A percentile compares a stretch with the other conserved stretches of the same genome.
phyloP scores from a whole-genome alignment of 208 protist species.

The Tritrichomonas musculus region DNA sequence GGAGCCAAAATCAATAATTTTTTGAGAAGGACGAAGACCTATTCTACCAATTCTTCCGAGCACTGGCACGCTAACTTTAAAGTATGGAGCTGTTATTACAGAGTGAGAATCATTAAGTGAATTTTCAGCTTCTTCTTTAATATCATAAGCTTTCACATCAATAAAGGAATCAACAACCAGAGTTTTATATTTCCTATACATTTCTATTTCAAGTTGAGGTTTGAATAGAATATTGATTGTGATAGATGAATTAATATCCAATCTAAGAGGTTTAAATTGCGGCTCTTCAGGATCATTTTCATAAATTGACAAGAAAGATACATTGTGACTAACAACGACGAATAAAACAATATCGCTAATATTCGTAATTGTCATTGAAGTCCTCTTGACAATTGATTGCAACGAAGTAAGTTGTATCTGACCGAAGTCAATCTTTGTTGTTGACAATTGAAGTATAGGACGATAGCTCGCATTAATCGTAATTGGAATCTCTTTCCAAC shows the following conservation, averaged over 20 bases:
- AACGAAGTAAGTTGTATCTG: background rate
- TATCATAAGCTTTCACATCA: background rate
- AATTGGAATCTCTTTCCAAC: background rate
- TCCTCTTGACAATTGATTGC: background rate
- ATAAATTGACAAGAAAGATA: background rate
- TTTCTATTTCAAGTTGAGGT: background rate
- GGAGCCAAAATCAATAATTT: background rate
- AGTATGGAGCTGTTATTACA: background rate
- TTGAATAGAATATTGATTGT: background rate
- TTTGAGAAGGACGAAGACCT: background rate
- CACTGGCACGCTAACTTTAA: background rate
- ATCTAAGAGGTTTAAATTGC: background rate
- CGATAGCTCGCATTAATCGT: background rate
- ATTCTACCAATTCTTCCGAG: background rate
- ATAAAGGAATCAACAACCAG: background rate
- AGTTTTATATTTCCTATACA: background rate
- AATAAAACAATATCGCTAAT: background rate
- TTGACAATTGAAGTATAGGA: background rate
- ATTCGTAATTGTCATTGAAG: background rate
- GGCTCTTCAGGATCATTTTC: background rate
- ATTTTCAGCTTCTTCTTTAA: background rate
- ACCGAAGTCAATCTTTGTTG: conserved; percentile 6
- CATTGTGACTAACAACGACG: background rate
- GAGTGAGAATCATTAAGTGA: background rate
- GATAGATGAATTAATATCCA: background rate